Conservation (phyloP, 2,329 filamentous ascomycete genomes). For the Ophiocordyceps camponoti-floridani region DNA sequence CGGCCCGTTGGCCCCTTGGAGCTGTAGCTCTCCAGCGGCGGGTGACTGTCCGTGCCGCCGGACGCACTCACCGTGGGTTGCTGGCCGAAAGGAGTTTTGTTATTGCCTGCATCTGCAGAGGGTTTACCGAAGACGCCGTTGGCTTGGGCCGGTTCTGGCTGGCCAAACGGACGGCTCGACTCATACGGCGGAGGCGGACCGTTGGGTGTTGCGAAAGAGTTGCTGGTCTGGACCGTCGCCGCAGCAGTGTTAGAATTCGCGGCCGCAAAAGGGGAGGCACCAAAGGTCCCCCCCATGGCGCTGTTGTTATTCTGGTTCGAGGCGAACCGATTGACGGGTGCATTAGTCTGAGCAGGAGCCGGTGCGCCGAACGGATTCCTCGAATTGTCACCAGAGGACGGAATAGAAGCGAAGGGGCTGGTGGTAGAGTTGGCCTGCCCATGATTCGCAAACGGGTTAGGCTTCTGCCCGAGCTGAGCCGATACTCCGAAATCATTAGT, state of each 20-base stretch:
- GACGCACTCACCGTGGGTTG: slow-evolving; percentile 16
- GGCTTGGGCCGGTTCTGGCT: slow-evolving; percentile 1
- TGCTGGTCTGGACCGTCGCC: slow-evolving; percentile 6
- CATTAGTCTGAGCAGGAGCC: slow-evolving; percentile 2
- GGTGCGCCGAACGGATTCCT: slow-evolving; percentile 12
- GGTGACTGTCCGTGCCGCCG: slow-evolving; percentile 24
- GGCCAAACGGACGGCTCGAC: slow-evolving; percentile 11
- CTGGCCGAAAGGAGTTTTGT: slow-evolving; percentile 2
- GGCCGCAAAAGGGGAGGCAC: slow-evolving; percentile 8
- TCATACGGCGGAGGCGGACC: slow-evolving; percentile 5
- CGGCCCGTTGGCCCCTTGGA: slow-evolving; percentile 22
- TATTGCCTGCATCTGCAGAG: not conserved
- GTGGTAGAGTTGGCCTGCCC: slow-evolving; percentile 4
- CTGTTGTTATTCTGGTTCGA: not conserved
- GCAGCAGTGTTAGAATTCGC: slow-evolving; percentile 4
- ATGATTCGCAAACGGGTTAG: slow-evolving; percentile 17
- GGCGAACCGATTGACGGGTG: slow-evolving; percentile 8
- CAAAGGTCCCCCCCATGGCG: not conserved
- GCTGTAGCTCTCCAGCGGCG: slow-evolving; percentile 24
- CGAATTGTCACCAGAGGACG: slow-evolving; percentile 2
- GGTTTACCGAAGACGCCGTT: slow-evolving; percentile 3
- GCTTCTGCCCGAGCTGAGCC: slow-evolving; percentile 16
- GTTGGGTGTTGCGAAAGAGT: slow-evolving; percentile 9
- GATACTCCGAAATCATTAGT: slow-evolving; percentile 15
- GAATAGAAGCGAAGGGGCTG: slow-evolving; percentile 9